phyloP scores from a whole-genome alignment of 495 filamentous ascomycete genomes.

The Staphylotrichum longicolle region DNA sequence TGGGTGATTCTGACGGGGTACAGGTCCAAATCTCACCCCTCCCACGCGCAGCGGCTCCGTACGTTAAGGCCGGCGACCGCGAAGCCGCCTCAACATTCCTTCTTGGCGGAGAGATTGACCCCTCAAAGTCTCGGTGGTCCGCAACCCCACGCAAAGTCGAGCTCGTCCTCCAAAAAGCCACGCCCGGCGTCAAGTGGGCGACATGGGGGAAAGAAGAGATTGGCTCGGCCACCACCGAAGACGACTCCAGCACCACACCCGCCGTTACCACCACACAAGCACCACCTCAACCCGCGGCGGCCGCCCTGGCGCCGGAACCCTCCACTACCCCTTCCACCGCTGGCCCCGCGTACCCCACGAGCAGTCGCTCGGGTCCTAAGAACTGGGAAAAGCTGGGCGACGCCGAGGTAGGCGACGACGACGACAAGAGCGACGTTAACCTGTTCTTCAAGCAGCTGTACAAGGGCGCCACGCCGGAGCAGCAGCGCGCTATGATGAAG shows the following conservation, averaged over 20 bases:
- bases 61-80: constrained; percentile 30
- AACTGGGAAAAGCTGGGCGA: constrained; percentile 81
- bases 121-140: constrained; percentile 55
- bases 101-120: constrained; percentile 65
- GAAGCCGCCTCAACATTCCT: constrained; percentile 58
- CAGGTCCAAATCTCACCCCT: constrained; percentile 31
- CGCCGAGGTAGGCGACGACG: constrained; percentile 55
- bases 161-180: constrained; percentile 67
- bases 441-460: constrained; percentile 92
- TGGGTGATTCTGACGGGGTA: constrained; percentile 4
- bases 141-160: constrained; percentile 84
- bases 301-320: neutral
- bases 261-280: neutral
- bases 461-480: constrained; percentile 72
- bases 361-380: constrained; percentile 78
- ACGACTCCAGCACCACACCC: neutral
- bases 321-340: constrained; percentile 11
- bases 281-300: neutral
- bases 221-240: constrained; percentile 4
- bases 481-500: constrained; percentile 94
- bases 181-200: constrained; percentile 71
- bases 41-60: constrained; percentile 29
- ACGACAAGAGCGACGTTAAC: constrained; percentile 68
- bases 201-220: constrained; percentile 39
- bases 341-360: constrained; percentile 78